phyloP scores from a whole-genome alignment of 2,329 filamentous ascomycete genomes.

The Microcyclospora tardicrescens region DNA sequence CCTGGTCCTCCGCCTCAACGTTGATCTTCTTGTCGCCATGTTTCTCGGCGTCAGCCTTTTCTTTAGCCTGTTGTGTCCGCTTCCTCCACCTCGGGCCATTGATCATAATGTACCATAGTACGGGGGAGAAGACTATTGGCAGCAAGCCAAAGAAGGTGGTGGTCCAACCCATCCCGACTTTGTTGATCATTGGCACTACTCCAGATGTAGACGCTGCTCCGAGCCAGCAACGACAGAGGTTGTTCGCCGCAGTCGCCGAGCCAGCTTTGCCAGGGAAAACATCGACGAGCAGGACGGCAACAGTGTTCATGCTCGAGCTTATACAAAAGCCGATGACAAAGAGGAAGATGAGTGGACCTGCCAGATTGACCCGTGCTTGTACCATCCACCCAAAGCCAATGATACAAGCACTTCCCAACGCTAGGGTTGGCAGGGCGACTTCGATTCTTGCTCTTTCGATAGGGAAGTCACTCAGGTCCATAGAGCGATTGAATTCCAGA shows the following conservation, averaged over 20 bases:
- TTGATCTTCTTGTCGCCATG: not conserved
- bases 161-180: slow-evolving; percentile 30
- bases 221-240: slow-evolving; percentile 31
- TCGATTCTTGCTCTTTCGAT: slow-evolving; percentile 32
- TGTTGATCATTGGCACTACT: slow-evolving; percentile 26
- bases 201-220: slow-evolving; percentile 30
- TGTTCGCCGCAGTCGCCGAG: slow-evolving; percentile 32
- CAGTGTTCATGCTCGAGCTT: slow-evolving; percentile 29
- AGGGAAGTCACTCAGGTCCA: slow-evolving; percentile 28
- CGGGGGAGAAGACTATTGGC: no score
- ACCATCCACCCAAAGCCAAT: slow-evolving; percentile 32
- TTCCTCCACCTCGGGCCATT: no score
- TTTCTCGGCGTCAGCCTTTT: not conserved
- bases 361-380: slow-evolving; percentile 17
- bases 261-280: slow-evolving; percentile 29
- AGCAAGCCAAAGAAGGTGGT: no score
- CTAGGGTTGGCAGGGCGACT: slow-evolving; percentile 27
- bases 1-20: not conserved
- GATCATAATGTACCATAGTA: no score
- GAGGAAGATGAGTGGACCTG: slow-evolving; percentile 16
- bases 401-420: slow-evolving; percentile 19
- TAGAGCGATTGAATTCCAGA: slow-evolving; percentile 22
- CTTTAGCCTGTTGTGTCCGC: no score
- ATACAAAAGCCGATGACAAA: slow-evolving; percentile 24
- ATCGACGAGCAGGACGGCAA: slow-evolving; percentile 36